These are phyloP conservation scores for Backusella tarrabulga DNA, from an alignment of 192 early-diverging fungal species.

Conservation along the genomic window DNA sequence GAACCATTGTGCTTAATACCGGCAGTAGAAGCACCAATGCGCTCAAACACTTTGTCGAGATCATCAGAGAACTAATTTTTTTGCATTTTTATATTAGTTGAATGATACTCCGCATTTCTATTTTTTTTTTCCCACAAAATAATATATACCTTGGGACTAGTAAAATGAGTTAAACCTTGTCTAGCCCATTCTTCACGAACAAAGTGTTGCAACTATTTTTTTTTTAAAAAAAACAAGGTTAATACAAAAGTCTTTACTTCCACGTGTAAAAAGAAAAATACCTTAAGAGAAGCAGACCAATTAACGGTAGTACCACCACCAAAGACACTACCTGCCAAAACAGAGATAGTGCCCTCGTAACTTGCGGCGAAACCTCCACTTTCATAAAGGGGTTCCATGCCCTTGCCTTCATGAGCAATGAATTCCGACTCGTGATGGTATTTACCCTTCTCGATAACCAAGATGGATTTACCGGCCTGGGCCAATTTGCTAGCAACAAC, in stretches of 20 bases:
- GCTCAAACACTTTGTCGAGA: conserved; percentile 55
- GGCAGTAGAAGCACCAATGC: conserved; percentile 53
- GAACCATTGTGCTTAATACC: conserved; percentile 60
- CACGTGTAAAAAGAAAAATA: conserved; percentile 26
- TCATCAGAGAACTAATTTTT: conserved; percentile 32
- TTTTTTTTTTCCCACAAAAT: neutral
- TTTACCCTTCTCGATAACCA: conserved; percentile 73
- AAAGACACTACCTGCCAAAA: conserved; percentile 64
- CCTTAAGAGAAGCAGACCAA: conserved; percentile 58
- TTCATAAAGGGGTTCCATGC: conserved; percentile 55
- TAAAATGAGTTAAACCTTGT: conserved; percentile 56
- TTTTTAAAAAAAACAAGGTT: conserved; percentile 11
- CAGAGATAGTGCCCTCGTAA: conserved; percentile 50
- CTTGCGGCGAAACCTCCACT: conserved; percentile 41
- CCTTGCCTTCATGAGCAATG: conserved; percentile 48
- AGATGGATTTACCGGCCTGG: conserved; percentile 57
- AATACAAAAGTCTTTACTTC: neutral
- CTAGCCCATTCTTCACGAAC: conserved; percentile 73
- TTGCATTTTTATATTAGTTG: neutral
- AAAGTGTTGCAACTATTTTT: conserved; percentile 52
- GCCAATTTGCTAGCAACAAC: conserved; percentile 65
- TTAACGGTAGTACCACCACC: conserved; percentile 77
- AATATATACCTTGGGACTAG: conserved; percentile 29
- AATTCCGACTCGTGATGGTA: conserved; percentile 56
- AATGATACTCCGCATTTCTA: neutral